A percentile compares a stretch with the other conserved stretches of the same genome.
Evolutionary conservation across 2,329 filamentous ascomycete genomes (phyloP).

Genomic region (Cordyceps cicadae): DNA sequence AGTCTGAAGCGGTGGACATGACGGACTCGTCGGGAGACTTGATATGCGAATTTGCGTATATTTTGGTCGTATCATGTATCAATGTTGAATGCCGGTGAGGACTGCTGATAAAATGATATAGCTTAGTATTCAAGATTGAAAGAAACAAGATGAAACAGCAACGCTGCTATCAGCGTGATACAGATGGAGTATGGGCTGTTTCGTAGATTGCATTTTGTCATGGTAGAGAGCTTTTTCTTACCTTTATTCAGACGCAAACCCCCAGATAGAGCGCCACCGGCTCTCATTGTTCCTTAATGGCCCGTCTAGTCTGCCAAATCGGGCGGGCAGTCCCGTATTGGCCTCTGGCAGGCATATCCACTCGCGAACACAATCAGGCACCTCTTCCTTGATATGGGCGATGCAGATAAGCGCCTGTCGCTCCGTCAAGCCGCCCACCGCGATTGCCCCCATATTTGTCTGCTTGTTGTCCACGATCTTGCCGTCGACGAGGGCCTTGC

Average conservation of each 20-base stretch:
- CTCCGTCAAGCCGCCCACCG: slow-evolving; percentile 54
- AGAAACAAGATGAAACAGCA: not conserved
- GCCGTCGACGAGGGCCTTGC: slow-evolving; percentile 29
- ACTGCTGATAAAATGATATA: not conserved
- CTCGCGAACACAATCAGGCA: slow-evolving; percentile 72
- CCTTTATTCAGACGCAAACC: slow-evolving; percentile 19
- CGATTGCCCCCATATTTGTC: slow-evolving; percentile 35
- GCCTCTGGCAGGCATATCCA: slow-evolving; percentile 81
- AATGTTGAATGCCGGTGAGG: not conserved
- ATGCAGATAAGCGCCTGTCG: slow-evolving; percentile 84
- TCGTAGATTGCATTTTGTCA: not conserved
- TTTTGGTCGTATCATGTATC: not conserved
- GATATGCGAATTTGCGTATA: not conserved
- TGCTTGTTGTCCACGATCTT: slow-evolving; percentile 39
- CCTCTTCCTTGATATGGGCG: slow-evolving; percentile 83
- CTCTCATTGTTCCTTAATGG: slow-evolving; percentile 48
- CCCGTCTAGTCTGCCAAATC: slow-evolving; percentile 56
- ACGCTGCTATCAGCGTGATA: not conserved
- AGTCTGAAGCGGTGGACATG: not conserved
- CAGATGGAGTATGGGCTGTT: no score
- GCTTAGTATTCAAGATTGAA: not conserved
- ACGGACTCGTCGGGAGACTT: no score
- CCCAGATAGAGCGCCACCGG: slow-evolving; percentile 62
- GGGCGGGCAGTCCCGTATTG: slow-evolving; percentile 50
- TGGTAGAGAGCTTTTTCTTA: not conserved